Conservation (phyloP, 2,329 filamentous ascomycete genomes). For the Botrytis galanthina region DNA sequence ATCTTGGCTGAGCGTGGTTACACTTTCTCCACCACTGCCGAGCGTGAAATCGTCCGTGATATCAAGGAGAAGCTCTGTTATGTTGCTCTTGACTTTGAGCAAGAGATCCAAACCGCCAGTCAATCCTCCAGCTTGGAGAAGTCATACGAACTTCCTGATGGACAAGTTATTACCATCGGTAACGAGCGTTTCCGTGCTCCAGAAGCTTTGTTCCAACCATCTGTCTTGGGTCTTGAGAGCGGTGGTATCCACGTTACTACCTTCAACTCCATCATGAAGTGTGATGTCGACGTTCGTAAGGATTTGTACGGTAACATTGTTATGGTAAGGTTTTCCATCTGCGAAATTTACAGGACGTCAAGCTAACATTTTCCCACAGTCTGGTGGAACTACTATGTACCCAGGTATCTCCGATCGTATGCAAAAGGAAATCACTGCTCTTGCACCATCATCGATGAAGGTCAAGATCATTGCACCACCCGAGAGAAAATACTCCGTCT, state of each 20-base stretch:
- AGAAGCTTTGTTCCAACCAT: slow-evolving; percentile 99
- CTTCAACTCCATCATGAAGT: slow-evolving; percentile 99
- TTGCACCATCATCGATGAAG: slow-evolving; percentile 99
- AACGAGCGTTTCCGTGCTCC: slow-evolving; percentile 99
- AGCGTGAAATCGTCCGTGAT: slow-evolving; percentile 99
- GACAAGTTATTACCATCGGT: slow-evolving; percentile 98
- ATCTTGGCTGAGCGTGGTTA: slow-evolving; percentile 99
- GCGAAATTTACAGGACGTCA: background rate
- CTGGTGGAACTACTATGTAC: slow-evolving; percentile 99
- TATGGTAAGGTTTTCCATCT: slow-evolving; percentile 70
- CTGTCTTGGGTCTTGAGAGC: slow-evolving; percentile 95
- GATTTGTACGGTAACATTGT: slow-evolving; percentile 99
- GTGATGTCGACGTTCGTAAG: slow-evolving; percentile 99
- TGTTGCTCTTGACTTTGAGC: slow-evolving; percentile 99
- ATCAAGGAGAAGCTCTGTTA: slow-evolving; percentile 99
- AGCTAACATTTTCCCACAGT: slow-evolving; percentile 53
- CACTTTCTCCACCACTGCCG: slow-evolving; percentile 99
- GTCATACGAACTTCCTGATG: slow-evolving; percentile 99
- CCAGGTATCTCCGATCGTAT: slow-evolving; percentile 99
- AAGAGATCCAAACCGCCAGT: slow-evolving; percentile 99
- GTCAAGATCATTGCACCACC: slow-evolving; percentile 99
- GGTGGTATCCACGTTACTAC: slow-evolving; percentile 99
- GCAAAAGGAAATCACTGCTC: slow-evolving; percentile 99
- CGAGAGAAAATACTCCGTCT: slow-evolving; percentile 99
- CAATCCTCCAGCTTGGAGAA: slow-evolving; percentile 99